phyloP scores from a whole-genome alignment of 1,139 yeast genomes.

The Suhomyces guaymorum region DNA sequence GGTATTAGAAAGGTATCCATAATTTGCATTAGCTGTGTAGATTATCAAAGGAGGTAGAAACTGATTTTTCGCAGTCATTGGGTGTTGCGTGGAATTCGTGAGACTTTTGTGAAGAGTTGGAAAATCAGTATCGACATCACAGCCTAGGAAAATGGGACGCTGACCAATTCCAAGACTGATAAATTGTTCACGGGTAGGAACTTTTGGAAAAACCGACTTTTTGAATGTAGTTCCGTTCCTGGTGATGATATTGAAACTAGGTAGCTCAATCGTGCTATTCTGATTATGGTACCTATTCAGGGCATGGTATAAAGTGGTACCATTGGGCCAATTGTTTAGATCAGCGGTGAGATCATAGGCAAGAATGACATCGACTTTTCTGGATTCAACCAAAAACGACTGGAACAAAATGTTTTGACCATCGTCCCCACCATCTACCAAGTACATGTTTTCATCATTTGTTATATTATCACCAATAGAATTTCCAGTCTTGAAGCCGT shows the following conservation, averaged over 20 bases:
- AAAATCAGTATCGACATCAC: conserved; percentile 42
- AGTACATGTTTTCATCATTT: conserved; percentile 26
- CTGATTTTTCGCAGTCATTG: conserved; percentile 1
- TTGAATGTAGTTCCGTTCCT: neutral
- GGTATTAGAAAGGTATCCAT: conserved; percentile 49
- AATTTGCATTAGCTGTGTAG: conserved; percentile 49
- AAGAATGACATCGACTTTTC: conserved; percentile 36
- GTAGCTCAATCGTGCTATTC: conserved; percentile 15
- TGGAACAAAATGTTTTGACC: conserved; percentile 47
- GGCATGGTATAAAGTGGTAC: conserved; percentile 27
- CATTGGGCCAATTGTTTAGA: conserved; percentile 41
- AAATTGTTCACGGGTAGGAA: conserved; percentile 37
- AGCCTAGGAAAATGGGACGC: conserved; percentile 57
- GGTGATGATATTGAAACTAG: conserved; percentile 20
- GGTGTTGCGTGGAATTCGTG: neutral
- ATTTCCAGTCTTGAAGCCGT: conserved; percentile 23
- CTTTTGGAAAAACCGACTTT: conserved; percentile 36
- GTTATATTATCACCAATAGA: conserved; percentile 13
- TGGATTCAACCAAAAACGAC: conserved; percentile 31
- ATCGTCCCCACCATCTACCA: conserved; percentile 49
- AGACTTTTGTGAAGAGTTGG: conserved; percentile 13
- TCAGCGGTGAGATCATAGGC: conserved; percentile 46
- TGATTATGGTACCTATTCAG: conserved; percentile 26
- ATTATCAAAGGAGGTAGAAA: conserved; percentile 55
- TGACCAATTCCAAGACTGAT: conserved; percentile 27